A percentile compares a stretch with the other conserved stretches of the same genome.
Evolutionary conservation across 352 stramenopile species (phyloP).

Genomic region (Pythium angustatum): DNA sequence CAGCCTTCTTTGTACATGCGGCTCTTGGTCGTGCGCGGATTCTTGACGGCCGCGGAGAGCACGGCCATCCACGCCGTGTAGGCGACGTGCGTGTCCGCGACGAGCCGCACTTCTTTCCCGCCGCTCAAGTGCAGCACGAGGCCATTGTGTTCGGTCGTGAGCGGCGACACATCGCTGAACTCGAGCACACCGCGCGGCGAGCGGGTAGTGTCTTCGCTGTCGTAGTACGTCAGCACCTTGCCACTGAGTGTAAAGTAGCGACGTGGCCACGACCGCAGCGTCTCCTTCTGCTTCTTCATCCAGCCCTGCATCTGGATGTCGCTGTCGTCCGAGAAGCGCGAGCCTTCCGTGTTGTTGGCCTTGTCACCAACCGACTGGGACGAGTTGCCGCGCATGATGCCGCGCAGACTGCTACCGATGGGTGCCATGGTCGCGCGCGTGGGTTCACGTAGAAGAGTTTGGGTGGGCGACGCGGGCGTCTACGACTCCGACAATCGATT

Average conservation of each 20-base stretch:
- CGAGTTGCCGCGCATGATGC: conserved; percentile 68
- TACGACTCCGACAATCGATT: neutral
- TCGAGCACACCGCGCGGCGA: conserved; percentile 64
- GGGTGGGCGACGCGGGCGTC: too few relatives aligned
- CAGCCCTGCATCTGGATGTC: conserved; percentile 82
- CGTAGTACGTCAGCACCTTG: conserved; percentile 76
- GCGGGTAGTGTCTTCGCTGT: conserved; percentile 72
- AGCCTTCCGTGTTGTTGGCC: conserved; percentile 39
- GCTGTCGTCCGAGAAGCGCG: conserved; percentile 57
- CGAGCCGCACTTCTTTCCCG: conserved; percentile 74
- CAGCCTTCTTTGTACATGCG: conserved; percentile 70
- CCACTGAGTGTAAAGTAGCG: conserved; percentile 77
- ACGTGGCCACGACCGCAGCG: conserved; percentile 62
- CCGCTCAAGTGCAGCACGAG: conserved; percentile 60
- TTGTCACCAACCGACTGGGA: conserved; percentile 27
- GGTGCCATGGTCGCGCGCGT: conserved; percentile 42
- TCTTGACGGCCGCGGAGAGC: conserved; percentile 64
- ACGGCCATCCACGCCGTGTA: conserved; percentile 79
- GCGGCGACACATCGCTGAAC: conserved; percentile 64
- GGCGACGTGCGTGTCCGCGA: conserved; percentile 76
- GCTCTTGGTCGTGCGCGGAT: conserved; percentile 47
- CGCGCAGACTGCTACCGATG: conserved; percentile 57
- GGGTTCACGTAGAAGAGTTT: too few relatives aligned
- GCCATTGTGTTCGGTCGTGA: conserved; percentile 80
- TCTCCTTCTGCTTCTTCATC: conserved; percentile 87